These are phyloP conservation scores for Trichosporon faecale DNA, from an alignment of 1,284 basidiomycete species.

Conservation along the genomic window DNA sequence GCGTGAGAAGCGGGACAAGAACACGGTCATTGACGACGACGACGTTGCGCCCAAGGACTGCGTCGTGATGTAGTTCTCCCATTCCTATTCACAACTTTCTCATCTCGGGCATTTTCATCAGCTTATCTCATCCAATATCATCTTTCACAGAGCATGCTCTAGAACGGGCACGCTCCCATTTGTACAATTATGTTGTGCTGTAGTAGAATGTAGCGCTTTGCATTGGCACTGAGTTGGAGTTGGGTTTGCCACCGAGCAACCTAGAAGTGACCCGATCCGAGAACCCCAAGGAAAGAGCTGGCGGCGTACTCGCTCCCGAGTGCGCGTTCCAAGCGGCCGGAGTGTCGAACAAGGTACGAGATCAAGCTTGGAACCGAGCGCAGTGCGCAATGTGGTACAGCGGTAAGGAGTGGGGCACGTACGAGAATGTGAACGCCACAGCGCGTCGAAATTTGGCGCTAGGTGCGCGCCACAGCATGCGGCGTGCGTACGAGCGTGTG, in stretches of 20 bases:
- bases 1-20: constrained; percentile 3
- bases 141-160: neutral
- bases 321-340: too few relatives aligned
- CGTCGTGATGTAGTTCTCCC: neutral
- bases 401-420: too few relatives aligned
- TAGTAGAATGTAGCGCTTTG: constrained; percentile 10
- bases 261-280: neutral
- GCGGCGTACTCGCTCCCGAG: neutral
- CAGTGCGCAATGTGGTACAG: neutral
- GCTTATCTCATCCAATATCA: constrained; percentile 1
- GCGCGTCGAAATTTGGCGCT: too few relatives aligned
- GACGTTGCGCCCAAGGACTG: constrained; percentile 6
- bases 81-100: neutral
- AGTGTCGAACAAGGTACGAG: neutral
- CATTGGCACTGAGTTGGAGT: neutral
- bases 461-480: too few relatives aligned
- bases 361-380: neutral
- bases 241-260: neutral
- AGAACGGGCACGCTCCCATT: neutral
- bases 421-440: too few relatives aligned
- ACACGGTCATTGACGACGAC: constrained; percentile 1
- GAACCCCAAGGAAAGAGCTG: neutral
- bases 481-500: too few relatives aligned
- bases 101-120: neutral
- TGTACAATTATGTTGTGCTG: constrained; percentile 8